Percentiles rank a stretch among this genome's conserved stretches.
Evolutionary conservation across 2,329 filamentous ascomycete genomes (phyloP).

Genomic region (Penicillium sp.): DNA sequence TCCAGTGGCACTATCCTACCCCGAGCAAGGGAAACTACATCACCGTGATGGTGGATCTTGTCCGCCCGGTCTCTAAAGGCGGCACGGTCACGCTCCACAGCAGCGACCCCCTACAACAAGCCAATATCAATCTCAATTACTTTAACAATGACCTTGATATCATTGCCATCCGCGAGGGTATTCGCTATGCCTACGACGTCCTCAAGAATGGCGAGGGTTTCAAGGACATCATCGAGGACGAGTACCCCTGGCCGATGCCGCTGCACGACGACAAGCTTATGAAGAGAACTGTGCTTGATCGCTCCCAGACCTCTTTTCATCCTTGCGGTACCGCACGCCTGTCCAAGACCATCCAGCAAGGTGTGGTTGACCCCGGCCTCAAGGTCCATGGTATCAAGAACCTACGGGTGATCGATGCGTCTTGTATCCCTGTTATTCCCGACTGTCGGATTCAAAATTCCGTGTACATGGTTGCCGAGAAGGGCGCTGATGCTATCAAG

Average conservation of each 20-base stretch:
- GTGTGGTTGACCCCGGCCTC: slow-evolving; percentile 55
- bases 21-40: slow-evolving; percentile 53
- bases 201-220: slow-evolving; percentile 59
- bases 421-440: slow-evolving; percentile 57
- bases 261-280: slow-evolving; percentile 58
- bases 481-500: slow-evolving; percentile 22
- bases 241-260: slow-evolving; percentile 65
- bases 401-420: slow-evolving; percentile 59
- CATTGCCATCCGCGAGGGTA: slow-evolving; percentile 60
- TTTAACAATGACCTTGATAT: slow-evolving; percentile 54
- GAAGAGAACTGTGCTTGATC: slow-evolving; percentile 58
- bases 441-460: slow-evolving; percentile 61
- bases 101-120: slow-evolving; percentile 39
- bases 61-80: slow-evolving; percentile 49
- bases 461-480: slow-evolving; percentile 63
- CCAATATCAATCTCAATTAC: slow-evolving; percentile 44
- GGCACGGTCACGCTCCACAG: slow-evolving; percentile 45
- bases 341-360: slow-evolving; percentile 53
- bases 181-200: slow-evolving; percentile 58
- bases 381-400: slow-evolving; percentile 57
- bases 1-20: slow-evolving; percentile 52
- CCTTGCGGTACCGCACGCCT: slow-evolving; percentile 60
- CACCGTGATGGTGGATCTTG: slow-evolving; percentile 58
- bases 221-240: slow-evolving; percentile 41
- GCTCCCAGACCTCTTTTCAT: slow-evolving; percentile 57